phyloP scores from a whole-genome alignment of 176 grass and related monocot genomes.

The Alloteropsis semialata region DNA sequence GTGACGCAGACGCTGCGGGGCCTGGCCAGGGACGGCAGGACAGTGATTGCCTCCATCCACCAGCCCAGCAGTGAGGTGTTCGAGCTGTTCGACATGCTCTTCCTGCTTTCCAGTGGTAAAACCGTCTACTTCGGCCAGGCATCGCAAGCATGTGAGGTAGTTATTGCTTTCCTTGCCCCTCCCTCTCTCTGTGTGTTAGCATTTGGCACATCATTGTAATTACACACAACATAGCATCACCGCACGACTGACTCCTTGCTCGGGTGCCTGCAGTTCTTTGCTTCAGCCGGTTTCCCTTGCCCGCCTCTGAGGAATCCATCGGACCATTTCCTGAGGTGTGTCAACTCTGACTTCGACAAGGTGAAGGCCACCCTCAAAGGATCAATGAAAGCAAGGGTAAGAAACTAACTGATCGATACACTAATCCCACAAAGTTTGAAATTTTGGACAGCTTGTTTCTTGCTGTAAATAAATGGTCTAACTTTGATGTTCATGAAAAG shows the following conservation, averaged over 20 bases:
- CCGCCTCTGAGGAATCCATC: constrained; percentile 86
- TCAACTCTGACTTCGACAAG: constrained; percentile 99
- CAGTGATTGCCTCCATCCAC: constrained; percentile 90
- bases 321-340: constrained; percentile 92
- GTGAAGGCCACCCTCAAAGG: constrained; percentile 98
- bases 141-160: constrained; percentile 80
- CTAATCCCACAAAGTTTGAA: background rate
- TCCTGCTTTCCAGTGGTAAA: constrained; percentile 93
- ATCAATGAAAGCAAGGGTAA: constrained; percentile 85
- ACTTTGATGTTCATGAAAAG: constrained; percentile 41
- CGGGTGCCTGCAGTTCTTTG: constrained; percentile 74
- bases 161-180: background rate
- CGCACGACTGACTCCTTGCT: background rate
- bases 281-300: constrained; percentile 84
- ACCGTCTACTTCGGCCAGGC: constrained; percentile 93
- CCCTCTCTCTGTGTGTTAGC: background rate
- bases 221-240: background rate
- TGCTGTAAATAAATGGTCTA: background rate
- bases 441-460: background rate
- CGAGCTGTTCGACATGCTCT: constrained; percentile 94
- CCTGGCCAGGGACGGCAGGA: constrained; percentile 91
- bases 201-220: background rate
- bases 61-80: constrained; percentile 99
- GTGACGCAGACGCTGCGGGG: constrained; percentile 91
- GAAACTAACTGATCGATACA: constrained; percentile 17